Conservation (phyloP, 352 stramenopile species). For the Phytopythium mirpurense region DNA sequence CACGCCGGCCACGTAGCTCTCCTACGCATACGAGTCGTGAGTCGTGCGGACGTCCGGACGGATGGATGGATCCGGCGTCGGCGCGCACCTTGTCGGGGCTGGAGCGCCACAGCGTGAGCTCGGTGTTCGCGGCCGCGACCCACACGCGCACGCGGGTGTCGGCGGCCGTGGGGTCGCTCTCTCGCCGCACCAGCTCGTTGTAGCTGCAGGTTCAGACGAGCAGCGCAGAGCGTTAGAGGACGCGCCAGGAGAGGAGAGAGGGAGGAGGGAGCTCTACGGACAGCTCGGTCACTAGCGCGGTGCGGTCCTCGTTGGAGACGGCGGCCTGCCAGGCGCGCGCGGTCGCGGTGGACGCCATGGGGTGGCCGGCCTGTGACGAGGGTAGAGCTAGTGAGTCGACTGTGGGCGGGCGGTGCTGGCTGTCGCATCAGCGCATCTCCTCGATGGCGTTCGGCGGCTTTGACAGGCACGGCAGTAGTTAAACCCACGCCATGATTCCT, state of each 20-base stretch:
- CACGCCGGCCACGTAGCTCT: slow-evolving; percentile 3
- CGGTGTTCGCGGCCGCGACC: slow-evolving; percentile 4
- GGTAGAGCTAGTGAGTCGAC: too few relatives aligned
- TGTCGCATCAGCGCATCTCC: too few relatives aligned
- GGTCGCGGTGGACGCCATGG: background rate
- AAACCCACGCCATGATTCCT: too few relatives aligned
- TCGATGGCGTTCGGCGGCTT: too few relatives aligned
- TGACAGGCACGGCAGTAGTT: too few relatives aligned
- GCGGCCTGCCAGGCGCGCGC: background rate
- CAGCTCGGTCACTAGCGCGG: slow-evolving; percentile 7
- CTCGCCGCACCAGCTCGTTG: background rate
- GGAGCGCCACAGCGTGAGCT: slow-evolving; percentile 5
- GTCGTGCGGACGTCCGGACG: background rate
- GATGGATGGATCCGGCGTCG: background rate
- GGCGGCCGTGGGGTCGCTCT: background rate
- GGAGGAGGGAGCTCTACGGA: background rate
- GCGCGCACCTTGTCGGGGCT: slow-evolving; percentile 3
- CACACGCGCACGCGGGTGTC: slow-evolving; percentile 1
- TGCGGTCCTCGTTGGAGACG: slow-evolving; percentile 5
- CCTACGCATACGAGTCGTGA: background rate
- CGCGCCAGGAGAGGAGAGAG: background rate
- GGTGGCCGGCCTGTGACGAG: too few relatives aligned
- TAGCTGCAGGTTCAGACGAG: background rate
- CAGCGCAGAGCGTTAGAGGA: too few relatives aligned
- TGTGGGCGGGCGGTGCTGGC: too few relatives aligned